Base-by-base conservation (phyloP, 495 filamentous ascomycete species). In the Jackrogersella minutella region DNA sequence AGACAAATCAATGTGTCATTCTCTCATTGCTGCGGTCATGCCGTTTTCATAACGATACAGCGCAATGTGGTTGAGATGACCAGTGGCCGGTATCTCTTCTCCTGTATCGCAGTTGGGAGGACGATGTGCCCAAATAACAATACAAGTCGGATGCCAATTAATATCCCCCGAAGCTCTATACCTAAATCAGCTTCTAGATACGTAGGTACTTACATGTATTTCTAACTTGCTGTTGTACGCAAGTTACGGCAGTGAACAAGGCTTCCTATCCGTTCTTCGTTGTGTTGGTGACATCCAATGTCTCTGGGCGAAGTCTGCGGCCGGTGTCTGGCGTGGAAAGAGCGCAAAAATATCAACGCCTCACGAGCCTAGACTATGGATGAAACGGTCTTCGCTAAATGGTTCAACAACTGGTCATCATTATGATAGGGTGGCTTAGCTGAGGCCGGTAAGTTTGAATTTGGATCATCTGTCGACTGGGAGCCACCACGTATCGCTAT, bases 281-380 rank as follows among this genome's bases (percentile, higher is more conserved):
- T 51, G 7, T 47, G 24, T 13, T 10, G 21, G 37, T 36, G 41
- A 39, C 16, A 26, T n/a, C n/a, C n/a, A n/a, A n/a, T n/a, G 39
- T 52, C 52, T 46, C 31, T 5, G 26, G 58, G 21, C 43, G 26
- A 17, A 40, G 10, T 58, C 55, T 26, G 4, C 44, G 16, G 19
- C 52, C 36, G 17, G 16, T 24, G 58, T 54, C 40, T 37, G 30
- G 63, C 58, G 31, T 63, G 28, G 47, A 49, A 41, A 19, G 34
- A 47, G 62, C 10, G 19, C 46, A 37, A 36, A 28, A 39, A 58
- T 33, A 37, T 26, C n/a, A 31, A 46, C 21, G 17, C 47, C 61
- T 43, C 26, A 60, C n/a, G 13, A 28, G 13, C 16, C 10, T 1
- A 28, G 30, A 14, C 10, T 37, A n/a, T n/a, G n/a, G 11, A 36